Conservation (phyloP, 345 rosid species). For the Eucalyptus sp. region DNA sequence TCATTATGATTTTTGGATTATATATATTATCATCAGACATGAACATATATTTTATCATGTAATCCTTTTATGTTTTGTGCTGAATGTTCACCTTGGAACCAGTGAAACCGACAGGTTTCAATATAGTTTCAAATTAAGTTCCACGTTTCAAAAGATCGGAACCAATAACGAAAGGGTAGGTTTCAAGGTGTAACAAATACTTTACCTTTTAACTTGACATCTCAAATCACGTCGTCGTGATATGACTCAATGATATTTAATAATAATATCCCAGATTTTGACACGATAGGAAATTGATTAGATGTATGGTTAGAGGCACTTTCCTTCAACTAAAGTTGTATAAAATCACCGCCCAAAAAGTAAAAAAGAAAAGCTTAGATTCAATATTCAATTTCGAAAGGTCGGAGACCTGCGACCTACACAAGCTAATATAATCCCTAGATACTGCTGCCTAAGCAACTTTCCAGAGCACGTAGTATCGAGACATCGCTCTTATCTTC, state of each 20-base stretch:
- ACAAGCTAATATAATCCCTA: neutral
- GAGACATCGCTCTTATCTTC: neutral
- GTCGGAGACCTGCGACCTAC: neutral
- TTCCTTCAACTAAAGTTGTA: neutral
- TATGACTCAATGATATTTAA: neutral
- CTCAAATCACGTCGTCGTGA: neutral
- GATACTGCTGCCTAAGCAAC: neutral
- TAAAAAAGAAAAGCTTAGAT: neutral
- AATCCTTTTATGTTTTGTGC: neutral
- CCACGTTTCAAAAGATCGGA: neutral
- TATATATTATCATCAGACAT: neutral
- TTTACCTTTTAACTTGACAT: neutral
- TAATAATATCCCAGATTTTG: neutral
- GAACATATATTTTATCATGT: neutral
- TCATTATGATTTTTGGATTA: neutral
- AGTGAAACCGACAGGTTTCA: too few species aligned
- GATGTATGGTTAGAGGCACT: neutral
- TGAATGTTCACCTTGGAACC: neutral
- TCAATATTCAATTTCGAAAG: neutral
- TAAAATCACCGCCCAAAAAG: neutral
- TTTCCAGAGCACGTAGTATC: rapidly evolving
- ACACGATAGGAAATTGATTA: neutral
- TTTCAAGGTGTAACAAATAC: neutral
- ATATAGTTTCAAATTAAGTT: neutral
- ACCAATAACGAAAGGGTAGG: neutral